Conservation (phyloP, 2,329 filamentous ascomycete genomes). For the Seiridium cupressi region DNA sequence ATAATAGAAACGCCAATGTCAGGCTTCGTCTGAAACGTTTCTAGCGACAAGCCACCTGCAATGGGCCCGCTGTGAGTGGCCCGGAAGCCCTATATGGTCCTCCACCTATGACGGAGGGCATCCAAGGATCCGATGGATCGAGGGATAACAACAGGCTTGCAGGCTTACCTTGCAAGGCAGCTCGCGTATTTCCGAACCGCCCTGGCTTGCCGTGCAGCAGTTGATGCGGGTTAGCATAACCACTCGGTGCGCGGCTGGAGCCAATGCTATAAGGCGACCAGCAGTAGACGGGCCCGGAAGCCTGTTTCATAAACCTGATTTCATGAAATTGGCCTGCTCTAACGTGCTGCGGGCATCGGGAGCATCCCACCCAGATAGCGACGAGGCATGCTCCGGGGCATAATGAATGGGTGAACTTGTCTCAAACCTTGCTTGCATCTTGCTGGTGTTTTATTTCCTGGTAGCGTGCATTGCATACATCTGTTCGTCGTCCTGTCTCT, state of each 20-base stretch:
- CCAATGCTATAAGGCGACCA: not conserved
- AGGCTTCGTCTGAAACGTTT: not conserved
- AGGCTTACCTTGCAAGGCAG: not conserved
- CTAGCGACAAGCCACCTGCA: not conserved
- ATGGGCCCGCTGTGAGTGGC: not conserved
- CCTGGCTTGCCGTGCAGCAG: not conserved
- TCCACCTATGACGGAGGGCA: not conserved
- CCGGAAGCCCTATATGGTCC: constrained; percentile 1
- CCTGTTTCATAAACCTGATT: not conserved
- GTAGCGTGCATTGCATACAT: not conserved
- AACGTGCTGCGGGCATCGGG: not conserved
- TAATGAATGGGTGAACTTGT: not conserved
- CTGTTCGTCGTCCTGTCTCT: not conserved
- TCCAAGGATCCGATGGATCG: not conserved
- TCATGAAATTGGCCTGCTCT: not conserved
- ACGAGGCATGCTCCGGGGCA: not conserved
- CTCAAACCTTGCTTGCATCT: not conserved
- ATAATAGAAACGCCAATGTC: not conserved
- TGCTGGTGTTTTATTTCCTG: not conserved
- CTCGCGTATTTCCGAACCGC: not conserved
- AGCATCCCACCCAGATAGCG: not conserved
- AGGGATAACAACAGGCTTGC: not conserved
- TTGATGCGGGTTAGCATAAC: not conserved
- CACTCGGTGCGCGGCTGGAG: not conserved
- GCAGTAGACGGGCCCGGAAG: not conserved